phyloP scores from a whole-genome alignment of 768 basidiomycete genomes.

The Hebeloma cylindrosporum region DNA sequence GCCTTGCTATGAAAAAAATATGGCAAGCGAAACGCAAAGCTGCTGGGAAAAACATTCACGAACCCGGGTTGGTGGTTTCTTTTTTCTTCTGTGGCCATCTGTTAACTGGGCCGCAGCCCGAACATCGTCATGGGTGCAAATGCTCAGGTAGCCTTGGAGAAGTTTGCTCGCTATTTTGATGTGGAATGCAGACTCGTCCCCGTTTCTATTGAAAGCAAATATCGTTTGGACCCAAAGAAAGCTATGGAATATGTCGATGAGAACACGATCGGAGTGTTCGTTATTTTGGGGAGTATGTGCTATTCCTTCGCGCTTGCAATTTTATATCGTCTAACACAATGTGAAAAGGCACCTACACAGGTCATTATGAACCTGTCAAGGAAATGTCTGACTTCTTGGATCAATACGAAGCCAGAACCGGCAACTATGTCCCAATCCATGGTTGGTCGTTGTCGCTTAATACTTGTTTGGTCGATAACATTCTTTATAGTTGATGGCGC shows the following conservation, averaged over 20 bases:
- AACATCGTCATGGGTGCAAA: slow-evolving; percentile 71
- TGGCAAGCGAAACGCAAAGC: slow-evolving; percentile 71
- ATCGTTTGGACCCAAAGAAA: slow-evolving; percentile 58
- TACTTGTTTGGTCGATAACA: slow-evolving; percentile 37
- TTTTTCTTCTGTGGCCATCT: neutral
- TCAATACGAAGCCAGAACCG: slow-evolving; percentile 61
- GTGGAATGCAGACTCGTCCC: slow-evolving; percentile 61
- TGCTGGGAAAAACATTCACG: slow-evolving; percentile 68
- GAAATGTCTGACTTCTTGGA: slow-evolving; percentile 78
- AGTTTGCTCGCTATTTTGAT: slow-evolving; percentile 71
- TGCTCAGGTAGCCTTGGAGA: slow-evolving; percentile 71
- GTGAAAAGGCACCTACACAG: slow-evolving; percentile 55
- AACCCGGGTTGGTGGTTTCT: slow-evolving; percentile 57
- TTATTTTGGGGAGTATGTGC: slow-evolving; percentile 44
- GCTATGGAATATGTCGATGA: slow-evolving; percentile 70
- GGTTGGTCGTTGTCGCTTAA: slow-evolving; percentile 45
- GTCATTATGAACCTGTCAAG: slow-evolving; percentile 77
- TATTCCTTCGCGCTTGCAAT: slow-evolving; percentile 33
- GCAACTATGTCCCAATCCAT: slow-evolving; percentile 63
- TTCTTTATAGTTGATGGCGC: slow-evolving; percentile 55
- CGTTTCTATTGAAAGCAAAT: slow-evolving; percentile 49
- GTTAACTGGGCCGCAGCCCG: slow-evolving; percentile 37
- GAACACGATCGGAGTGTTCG: slow-evolving; percentile 71
- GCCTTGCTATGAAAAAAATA: slow-evolving; percentile 69
- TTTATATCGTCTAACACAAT: slow-evolving; percentile 44